These are phyloP conservation scores for Mastigamoeba balamuthi DNA, from an alignment of 78 protist genomes.

Conservation along the genomic window DNA sequence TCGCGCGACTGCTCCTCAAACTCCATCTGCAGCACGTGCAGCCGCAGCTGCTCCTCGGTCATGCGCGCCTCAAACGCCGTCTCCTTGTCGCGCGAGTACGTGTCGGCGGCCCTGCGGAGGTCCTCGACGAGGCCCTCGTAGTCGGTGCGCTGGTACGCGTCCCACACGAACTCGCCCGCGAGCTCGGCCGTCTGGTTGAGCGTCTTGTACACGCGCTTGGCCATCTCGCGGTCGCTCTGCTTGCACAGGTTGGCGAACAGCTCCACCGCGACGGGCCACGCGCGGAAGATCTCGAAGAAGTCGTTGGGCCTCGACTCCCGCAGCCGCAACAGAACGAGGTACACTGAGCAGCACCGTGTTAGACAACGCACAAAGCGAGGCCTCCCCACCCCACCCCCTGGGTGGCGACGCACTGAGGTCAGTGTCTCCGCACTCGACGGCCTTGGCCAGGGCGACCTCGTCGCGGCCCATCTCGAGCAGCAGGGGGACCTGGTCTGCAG, in stretches of 20 bases:
- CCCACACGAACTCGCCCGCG: neutral
- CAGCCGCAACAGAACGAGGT: neutral
- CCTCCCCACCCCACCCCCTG: no score
- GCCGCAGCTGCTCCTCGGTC: constrained; percentile 33
- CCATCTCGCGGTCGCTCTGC: constrained; percentile 4
- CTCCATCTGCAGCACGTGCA: constrained; percentile 40
- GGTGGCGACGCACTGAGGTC: constrained; percentile 43
- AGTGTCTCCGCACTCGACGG: constrained; percentile 69
- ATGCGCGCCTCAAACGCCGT: neutral
- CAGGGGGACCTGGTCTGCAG: constrained; percentile 79
- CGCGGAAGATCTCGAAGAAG: constrained; percentile 8
- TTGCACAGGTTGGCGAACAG: constrained; percentile 13
- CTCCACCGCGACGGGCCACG: constrained; percentile 33
- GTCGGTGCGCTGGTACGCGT: constrained; percentile 1
- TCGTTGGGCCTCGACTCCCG: neutral
- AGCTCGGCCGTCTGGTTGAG: neutral
- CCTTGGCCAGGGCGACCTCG: constrained; percentile 64
- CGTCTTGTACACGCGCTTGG: neutral
- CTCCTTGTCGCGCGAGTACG: constrained; percentile 27
- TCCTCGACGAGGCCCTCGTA: constrained; percentile 1
- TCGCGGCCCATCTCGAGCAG: constrained; percentile 54
- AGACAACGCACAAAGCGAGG: constrained; percentile 1
- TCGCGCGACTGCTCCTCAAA: constrained; percentile 5
- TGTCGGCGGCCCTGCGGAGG: neutral
- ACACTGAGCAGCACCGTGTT: neutral